Evolutionary conservation across 2,329 filamentous ascomycete genomes (phyloP), one percentile per base, ranked within the genome.

Genomic region (Bipolaris zeicola): DNA sequence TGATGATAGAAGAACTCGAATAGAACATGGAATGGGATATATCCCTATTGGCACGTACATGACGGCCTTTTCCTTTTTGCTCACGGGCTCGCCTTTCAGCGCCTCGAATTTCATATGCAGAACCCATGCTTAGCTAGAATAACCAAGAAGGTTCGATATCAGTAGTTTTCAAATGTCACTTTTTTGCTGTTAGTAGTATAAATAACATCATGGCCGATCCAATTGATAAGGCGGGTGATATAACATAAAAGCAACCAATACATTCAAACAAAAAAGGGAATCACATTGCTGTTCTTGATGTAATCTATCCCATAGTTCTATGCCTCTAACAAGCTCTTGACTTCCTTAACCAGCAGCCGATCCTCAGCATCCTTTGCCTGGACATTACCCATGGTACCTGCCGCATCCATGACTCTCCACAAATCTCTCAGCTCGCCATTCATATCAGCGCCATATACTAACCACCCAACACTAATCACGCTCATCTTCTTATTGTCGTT

Each of bases 361-460:
- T 69, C 73, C 20, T 74, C 66, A 3, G 63, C 59, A 13, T 46
- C 43, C 52, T 68, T 68, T 1, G 63, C 70, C 49, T 60, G 57
- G 11, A 69, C 53, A 51, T 64, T 72, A 20, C 61, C 66, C 1
- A 96, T 80, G 0, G 85, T 87, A 3, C 84, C 85, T 31, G 83
- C 80, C 0, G 92, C 90, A 71, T 93, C 92, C 81, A 97, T 84
- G 0, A 87, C 88, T 53, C 85, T 84, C 62, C 92, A 83, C n/a
- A 96, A 77, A 72, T 96, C 92, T 10, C 87, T 81, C n/a, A 97
- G 73, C 63, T 93, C 90, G 0, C 92, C 90, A 28, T 89, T 85
- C 34, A 86, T 69, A 5, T 87, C 85, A 2, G 86, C 84, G 58
- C 85, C 86, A 70, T 93, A 96, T 0, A 89, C 82, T 24, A 97